These are phyloP conservation scores for Hsuehochloa calcarea DNA, from an alignment of 176 grass and related monocot species.

Conservation along the genomic window DNA sequence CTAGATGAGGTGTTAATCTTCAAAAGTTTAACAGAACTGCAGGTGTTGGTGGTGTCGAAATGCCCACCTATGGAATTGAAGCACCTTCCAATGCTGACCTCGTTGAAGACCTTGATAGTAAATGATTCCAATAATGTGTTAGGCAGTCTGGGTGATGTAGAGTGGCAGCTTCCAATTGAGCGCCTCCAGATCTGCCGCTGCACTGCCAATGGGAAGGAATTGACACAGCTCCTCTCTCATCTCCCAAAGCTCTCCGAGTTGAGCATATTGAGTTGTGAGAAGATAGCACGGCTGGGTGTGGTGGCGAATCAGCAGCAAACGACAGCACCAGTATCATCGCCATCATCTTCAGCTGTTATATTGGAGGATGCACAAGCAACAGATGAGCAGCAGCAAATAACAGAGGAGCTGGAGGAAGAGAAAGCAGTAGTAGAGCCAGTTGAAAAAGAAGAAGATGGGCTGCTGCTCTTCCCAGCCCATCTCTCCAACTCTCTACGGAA, in stretches of 20 bases:
- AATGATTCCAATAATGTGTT: fast-evolving
- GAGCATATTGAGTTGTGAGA: fast-evolving
- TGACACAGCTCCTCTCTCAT: background rate
- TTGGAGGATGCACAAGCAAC: background rate
- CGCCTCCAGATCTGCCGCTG: fast-evolving
- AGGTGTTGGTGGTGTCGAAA: no score
- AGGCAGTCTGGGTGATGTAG: background rate
- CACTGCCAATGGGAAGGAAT: background rate
- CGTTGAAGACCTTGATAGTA: fast-evolving
- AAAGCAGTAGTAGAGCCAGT: background rate
- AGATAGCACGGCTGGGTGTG: background rate
- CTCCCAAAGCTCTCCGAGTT: background rate
- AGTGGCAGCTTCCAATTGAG: background rate
- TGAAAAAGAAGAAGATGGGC: background rate
- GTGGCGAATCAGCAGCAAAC: background rate
- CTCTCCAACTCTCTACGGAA: background rate
- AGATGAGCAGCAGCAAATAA: no score
- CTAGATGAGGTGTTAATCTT: no score
- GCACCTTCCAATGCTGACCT: background rate
- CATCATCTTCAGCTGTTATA: background rate
- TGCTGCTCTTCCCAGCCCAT: background rate
- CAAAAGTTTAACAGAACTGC: no score
- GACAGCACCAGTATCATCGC: background rate
- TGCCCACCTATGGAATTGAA: background rate
- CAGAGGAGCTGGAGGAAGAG: background rate